These are phyloP conservation scores for Ormosia semicastrata DNA, from an alignment of 306 rosid species.

Conservation along the genomic window DNA sequence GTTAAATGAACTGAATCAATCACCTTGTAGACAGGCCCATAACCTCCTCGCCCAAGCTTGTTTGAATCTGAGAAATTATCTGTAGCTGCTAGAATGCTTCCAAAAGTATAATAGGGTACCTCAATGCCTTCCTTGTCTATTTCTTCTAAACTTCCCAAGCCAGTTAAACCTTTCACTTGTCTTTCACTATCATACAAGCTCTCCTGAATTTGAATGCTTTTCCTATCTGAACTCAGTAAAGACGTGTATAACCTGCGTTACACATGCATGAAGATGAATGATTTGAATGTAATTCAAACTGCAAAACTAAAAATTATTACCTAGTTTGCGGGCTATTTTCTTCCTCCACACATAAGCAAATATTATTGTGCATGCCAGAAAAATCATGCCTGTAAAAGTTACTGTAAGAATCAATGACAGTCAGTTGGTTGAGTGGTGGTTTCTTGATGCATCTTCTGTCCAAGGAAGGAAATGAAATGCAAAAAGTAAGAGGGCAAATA, in stretches of 20 bases:
- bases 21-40: conserved; percentile 62
- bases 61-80: conserved; percentile 51
- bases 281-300: too few species aligned
- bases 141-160: conserved; percentile 30
- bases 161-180: conserved; percentile 29
- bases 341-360: not conserved
- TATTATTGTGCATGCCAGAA: not conserved
- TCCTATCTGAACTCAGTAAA: conserved; percentile 11
- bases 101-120: conserved; percentile 40
- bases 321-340: conserved; percentile 13
- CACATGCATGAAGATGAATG: too few species aligned
- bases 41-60: conserved; percentile 60
- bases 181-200: conserved; percentile 19
- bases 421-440: not conserved
- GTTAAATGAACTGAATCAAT: not conserved
- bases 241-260: too few species aligned
- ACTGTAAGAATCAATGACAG: not conserved
- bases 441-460: conserved; percentile 1
- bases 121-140: conserved; percentile 31
- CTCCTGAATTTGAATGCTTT: not conserved
- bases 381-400: not conserved
- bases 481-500: not conserved
- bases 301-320: not conserved
- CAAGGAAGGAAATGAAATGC: not conserved
- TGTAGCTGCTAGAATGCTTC: conserved; percentile 39